Conservation (phyloP, 169 alveolate species). For the Plasmodium fragile region DNA sequence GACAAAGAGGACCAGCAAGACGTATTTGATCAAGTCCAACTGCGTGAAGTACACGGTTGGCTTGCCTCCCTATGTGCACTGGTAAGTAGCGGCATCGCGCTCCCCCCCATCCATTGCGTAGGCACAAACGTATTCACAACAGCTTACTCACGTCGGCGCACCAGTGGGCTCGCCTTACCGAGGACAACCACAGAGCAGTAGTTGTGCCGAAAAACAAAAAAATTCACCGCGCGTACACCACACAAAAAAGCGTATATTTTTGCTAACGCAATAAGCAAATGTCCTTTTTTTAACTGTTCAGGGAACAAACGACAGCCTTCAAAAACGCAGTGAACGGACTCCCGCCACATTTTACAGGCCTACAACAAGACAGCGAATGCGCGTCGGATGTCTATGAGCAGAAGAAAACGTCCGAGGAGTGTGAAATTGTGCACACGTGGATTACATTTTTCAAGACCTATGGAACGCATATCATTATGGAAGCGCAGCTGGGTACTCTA, state of each 20-base stretch:
- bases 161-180: neutral
- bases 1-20: slow-evolving; percentile 76
- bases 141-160: neutral
- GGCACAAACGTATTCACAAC: neutral
- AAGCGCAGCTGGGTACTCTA: slow-evolving; percentile 84
- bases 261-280: neutral
- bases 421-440: slow-evolving; percentile 84
- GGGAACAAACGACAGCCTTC: slow-evolving; percentile 82
- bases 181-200: neutral
- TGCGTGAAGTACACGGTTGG: slow-evolving; percentile 89
- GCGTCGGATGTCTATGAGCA: slow-evolving; percentile 79
- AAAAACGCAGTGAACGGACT: slow-evolving; percentile 79
- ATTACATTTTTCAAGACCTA: slow-evolving; percentile 83
- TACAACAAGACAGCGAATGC: slow-evolving; percentile 77
- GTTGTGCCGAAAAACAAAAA: neutral
- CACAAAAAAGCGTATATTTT: neutral
- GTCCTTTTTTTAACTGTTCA: neutral
- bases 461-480: slow-evolving; percentile 88
- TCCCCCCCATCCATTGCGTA: neutral
- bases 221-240: neutral
- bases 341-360: slow-evolving; percentile 82
- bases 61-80: slow-evolving; percentile 76
- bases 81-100: slow-evolving; percentile 8
- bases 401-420: slow-evolving; percentile 76
- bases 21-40: slow-evolving; percentile 85